Evolutionary conservation across 345 rosid genomes (phyloP), one percentile per base, ranked within the genome.

Genomic region (Salix exigua): DNA sequence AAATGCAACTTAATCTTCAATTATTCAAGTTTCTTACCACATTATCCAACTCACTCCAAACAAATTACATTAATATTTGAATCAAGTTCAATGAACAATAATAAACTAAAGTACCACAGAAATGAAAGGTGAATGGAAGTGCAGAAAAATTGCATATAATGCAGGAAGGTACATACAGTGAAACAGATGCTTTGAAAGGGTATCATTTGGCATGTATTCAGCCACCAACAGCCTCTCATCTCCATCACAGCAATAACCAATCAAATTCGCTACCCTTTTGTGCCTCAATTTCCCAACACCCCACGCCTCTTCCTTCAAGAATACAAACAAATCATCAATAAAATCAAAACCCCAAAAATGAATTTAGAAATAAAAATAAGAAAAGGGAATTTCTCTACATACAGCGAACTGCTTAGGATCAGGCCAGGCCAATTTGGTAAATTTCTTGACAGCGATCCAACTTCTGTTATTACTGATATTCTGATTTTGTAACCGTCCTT

Each of bases 191-290:
- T 92, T 94, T 7, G 89, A 85, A 48, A 94, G 96, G 26, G 92
- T 93, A 70, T 92, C 94, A 76, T 92, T 91, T 17, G 97, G 91
- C 97, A 94, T 89, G 80, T 85, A 91, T 78, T 94, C 98, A 0
- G 98, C 91, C 66, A 93, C 97, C 68, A 94, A 91, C 84, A 94
- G 70, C 81, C 98, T 91, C 85, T 94, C 97, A 76, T 94, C 97
- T 16, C 97, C 98, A 61, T 92, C 94, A 78, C 97, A 94, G 79
- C 97, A 94, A 73, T 91, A 94, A 30, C 98, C 98, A 74, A 94
- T 88, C 91, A 94, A 87, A 86, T 94, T 93, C 50, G 91, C 97
- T 66, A 94, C 63, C 77, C 90, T 87, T 66, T 75, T 83, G 74
- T 91, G 91, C 83, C 95, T 88, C 86, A 94, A 73, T 83, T 82